Percentiles rank a stretch among this genome's conserved stretches.
These are phyloP conservation scores for Lithospermum erythrorhizon DNA, from an alignment of 257 asterid genomes.

Conservation along the genomic window DNA sequence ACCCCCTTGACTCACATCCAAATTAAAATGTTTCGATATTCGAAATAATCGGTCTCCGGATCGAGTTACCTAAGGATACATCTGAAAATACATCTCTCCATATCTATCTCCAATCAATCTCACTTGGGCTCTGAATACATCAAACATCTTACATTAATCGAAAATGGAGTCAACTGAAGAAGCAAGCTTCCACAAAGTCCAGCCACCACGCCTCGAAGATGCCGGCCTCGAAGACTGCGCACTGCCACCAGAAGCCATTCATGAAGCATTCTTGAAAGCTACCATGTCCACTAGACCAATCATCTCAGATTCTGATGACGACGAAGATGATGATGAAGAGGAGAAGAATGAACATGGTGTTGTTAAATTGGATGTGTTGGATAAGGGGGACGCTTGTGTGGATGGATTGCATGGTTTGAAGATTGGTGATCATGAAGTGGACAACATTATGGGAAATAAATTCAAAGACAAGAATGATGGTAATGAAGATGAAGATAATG, in stretches of 20 bases:
- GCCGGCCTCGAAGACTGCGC: slow-evolving; percentile 97
- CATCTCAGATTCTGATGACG: slow-evolving; percentile 29
- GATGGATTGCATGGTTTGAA: slow-evolving; percentile 40
- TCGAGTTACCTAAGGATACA: too few species aligned
- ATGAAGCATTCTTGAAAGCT: slow-evolving; percentile 70
- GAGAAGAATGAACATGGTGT: slow-evolving; percentile 25
- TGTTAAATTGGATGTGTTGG: slow-evolving; percentile 17
- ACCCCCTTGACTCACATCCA: too few species aligned
- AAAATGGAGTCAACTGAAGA: slow-evolving; percentile 39
- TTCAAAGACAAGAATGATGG: background rate
- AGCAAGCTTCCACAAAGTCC: slow-evolving; percentile 31
- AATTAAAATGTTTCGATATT: too few species aligned
- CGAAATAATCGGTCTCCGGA: too few species aligned
- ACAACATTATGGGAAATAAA: slow-evolving; percentile 9
- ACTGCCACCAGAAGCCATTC: slow-evolving; percentile 66
- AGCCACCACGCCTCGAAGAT: slow-evolving; percentile 76
- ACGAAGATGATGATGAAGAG: slow-evolving; percentile 24
- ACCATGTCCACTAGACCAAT: slow-evolving; percentile 60
- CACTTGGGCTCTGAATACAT: too few species aligned
- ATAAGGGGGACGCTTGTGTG: too few species aligned
- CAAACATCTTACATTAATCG: background rate
- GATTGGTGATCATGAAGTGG: slow-evolving; percentile 24
- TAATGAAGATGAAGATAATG: slow-evolving; percentile 14
- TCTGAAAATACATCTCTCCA: too few species aligned
- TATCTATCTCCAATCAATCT: too few species aligned